A percentile compares a stretch with the other conserved stretches of the same genome.
Evolutionary conservation across 305 asterid genomes (phyloP).

Genomic region (Fraxinus paxiana): DNA sequence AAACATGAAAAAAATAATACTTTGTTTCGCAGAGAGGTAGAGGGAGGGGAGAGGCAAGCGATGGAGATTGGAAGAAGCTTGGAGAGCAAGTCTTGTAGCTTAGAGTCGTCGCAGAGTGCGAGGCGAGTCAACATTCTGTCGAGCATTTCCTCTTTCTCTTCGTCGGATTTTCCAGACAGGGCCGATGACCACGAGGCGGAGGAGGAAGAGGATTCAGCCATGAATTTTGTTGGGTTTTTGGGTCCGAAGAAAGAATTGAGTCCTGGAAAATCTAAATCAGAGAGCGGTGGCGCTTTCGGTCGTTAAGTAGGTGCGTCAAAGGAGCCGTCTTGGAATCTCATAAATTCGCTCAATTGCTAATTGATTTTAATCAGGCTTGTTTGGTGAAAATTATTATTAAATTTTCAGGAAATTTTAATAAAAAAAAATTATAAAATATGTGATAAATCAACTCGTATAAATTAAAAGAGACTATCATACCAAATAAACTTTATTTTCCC

Average conservation of each 20-base stretch:
- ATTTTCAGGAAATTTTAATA: too few species aligned
- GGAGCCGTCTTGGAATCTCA: too few species aligned
- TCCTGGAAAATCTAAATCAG: constrained; percentile 4
- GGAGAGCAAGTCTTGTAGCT: constrained; percentile 81
- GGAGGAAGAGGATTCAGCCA: constrained; percentile 53
- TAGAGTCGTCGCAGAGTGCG: constrained; percentile 86
- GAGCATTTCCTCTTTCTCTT: constrained; percentile 68
- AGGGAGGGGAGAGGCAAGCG: constrained; percentile 66
- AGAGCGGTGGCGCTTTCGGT: background rate
- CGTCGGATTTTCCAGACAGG: constrained; percentile 68
- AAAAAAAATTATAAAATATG: too few species aligned
- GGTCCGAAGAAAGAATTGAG: background rate
- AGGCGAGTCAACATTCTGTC: constrained; percentile 89
- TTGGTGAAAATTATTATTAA: too few species aligned
- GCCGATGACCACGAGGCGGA: constrained; percentile 43
- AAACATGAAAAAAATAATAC: constrained; percentile 32
- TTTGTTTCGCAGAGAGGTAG: constrained; percentile 69
- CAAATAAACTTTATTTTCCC: too few species aligned
- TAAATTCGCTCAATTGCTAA: too few species aligned
- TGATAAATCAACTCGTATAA: too few species aligned
- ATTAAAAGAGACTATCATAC: too few species aligned
- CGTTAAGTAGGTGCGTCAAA: background rate
- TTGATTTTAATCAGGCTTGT: too few species aligned
- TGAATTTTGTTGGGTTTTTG: constrained; percentile 5
- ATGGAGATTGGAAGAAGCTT: constrained; percentile 82